Conservation (phyloP, 2,329 filamentous ascomycete genomes). For the Arachnomyces sp. region DNA sequence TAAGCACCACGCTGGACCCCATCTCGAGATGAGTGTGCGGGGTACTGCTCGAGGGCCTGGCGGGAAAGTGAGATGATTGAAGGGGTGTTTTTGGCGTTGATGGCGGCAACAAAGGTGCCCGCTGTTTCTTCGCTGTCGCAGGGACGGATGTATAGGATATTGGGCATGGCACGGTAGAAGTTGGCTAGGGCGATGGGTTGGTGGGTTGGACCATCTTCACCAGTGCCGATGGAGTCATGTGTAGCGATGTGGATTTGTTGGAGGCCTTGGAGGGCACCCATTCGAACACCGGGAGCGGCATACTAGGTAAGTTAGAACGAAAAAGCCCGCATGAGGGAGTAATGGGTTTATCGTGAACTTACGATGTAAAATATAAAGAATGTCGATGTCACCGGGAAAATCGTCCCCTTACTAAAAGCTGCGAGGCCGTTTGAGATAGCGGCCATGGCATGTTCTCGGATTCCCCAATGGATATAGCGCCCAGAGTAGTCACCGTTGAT, state of each 20-base stretch:
- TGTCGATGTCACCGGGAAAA: conserved; percentile 51
- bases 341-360: conserved; percentile 25
- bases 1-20: conserved; percentile 36
- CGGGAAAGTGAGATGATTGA: conserved; percentile 40
- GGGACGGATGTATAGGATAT: conserved; percentile 54
- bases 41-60: conserved; percentile 34
- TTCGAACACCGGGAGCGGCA: conserved; percentile 52
- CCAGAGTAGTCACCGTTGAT: conserved; percentile 48
- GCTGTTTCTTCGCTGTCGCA: conserved; percentile 50
- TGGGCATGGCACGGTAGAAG: conserved; percentile 57
- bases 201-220: conserved; percentile 56
- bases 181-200: conserved; percentile 53
- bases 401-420: conserved; percentile 48
- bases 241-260: conserved; percentile 55
- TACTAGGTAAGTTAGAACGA: conserved; percentile 24
- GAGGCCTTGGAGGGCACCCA: conserved; percentile 51
- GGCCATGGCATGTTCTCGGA: conserved; percentile 55
- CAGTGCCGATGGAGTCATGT: conserved; percentile 54
- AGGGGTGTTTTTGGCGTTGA: conserved; percentile 32
- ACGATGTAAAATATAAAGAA: conserved; percentile 58
- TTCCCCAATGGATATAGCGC: conserved; percentile 50
- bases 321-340: conserved; percentile 56
- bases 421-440: conserved; percentile 75
- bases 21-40: conserved; percentile 27
- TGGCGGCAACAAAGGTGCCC: conserved; percentile 37